phyloP scores from a whole-genome alignment of 768 basidiomycete species.

The Rhizopogon sp. region DNA sequence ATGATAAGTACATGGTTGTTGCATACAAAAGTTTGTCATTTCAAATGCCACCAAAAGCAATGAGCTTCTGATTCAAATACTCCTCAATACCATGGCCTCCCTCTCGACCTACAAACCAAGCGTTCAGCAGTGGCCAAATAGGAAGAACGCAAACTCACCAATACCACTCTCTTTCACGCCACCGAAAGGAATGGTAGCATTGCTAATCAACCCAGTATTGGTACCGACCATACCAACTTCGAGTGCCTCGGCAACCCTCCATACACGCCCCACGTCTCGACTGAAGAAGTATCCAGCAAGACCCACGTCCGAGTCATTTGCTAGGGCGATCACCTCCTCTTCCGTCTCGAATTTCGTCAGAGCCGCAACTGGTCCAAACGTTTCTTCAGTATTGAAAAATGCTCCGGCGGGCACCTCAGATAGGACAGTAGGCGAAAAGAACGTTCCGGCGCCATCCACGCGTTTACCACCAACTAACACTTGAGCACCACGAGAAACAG shows the following conservation, averaged over 20 bases:
- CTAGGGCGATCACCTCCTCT: slow-evolving; percentile 83
- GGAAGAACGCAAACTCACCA: slow-evolving; percentile 31
- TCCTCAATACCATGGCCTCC: slow-evolving; percentile 90
- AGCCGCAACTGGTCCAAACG: slow-evolving; percentile 90
- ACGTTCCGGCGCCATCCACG: slow-evolving; percentile 50
- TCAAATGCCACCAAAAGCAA: slow-evolving; percentile 72
- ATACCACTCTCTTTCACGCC: slow-evolving; percentile 89
- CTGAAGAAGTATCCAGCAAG: slow-evolving; percentile 95
- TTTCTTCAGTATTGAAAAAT: slow-evolving; percentile 76
- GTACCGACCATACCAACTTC: slow-evolving; percentile 92
- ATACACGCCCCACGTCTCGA: slow-evolving; percentile 80
- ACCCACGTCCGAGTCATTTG: slow-evolving; percentile 80
- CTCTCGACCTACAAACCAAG: slow-evolving; percentile 53
- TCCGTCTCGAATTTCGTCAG: slow-evolving; percentile 90
- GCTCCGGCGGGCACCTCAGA: slow-evolving; percentile 73
- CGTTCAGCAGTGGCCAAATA: not conserved
- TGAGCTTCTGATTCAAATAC: slow-evolving; percentile 78
- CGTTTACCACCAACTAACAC: slow-evolving; percentile 86
- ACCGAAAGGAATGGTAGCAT: slow-evolving; percentile 82
- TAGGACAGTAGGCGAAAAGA: slow-evolving; percentile 87
- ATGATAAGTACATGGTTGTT: slow-evolving; percentile 1
- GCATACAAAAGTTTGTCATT: not conserved
- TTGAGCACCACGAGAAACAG: slow-evolving; percentile 78
- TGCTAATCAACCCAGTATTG: slow-evolving; percentile 77
- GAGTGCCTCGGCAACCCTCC: slow-evolving; percentile 90